phyloP scores from a whole-genome alignment of 2,329 filamentous ascomycete species.

The Canariomyces notabilis region DNA sequence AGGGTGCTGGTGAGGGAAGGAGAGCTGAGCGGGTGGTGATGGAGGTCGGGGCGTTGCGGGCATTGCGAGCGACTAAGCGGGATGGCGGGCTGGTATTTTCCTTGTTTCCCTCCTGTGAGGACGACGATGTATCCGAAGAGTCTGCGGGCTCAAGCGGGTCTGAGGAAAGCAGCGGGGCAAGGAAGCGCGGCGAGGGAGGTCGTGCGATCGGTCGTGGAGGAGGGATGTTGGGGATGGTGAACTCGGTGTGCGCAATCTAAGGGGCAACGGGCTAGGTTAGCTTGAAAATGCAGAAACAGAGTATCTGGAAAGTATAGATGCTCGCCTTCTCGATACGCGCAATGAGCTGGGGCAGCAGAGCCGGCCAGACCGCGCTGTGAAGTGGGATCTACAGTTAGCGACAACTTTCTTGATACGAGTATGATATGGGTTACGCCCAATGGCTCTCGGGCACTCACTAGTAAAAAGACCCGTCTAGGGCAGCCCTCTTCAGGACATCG shows the following conservation, averaged over 20 bases:
- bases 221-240: slow-evolving; percentile 62
- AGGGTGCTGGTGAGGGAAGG: slow-evolving; percentile 8
- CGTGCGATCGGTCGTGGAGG: slow-evolving; percentile 38
- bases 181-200: slow-evolving; percentile 37
- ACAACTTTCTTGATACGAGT: not conserved
- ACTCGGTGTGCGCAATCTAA: slow-evolving; percentile 71
- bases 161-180: slow-evolving; percentile 44
- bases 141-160: slow-evolving; percentile 39
- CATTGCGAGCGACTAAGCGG: slow-evolving; percentile 27
- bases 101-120: slow-evolving; percentile 60
- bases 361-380: slow-evolving; percentile 63
- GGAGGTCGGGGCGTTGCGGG: slow-evolving; percentile 37
- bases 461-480: slow-evolving; percentile 49
- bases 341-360: slow-evolving; percentile 60
- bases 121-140: slow-evolving; percentile 30
- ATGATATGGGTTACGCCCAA: not conserved
- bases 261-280: slow-evolving; percentile 10
- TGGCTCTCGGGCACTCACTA: slow-evolving; percentile 41
- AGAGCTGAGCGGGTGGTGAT: slow-evolving; percentile 27
- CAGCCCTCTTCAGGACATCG: slow-evolving; percentile 43
- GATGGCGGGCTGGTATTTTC: slow-evolving; percentile 56
- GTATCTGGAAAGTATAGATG: not conserved
- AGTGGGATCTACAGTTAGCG: slow-evolving; percentile 6
- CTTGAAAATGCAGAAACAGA: not conserved
- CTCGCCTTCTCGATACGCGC: slow-evolving; percentile 60